Evolutionary conservation across 805 yeast genomes (phyloP).

Genomic region (Ogataea methanolica): DNA sequence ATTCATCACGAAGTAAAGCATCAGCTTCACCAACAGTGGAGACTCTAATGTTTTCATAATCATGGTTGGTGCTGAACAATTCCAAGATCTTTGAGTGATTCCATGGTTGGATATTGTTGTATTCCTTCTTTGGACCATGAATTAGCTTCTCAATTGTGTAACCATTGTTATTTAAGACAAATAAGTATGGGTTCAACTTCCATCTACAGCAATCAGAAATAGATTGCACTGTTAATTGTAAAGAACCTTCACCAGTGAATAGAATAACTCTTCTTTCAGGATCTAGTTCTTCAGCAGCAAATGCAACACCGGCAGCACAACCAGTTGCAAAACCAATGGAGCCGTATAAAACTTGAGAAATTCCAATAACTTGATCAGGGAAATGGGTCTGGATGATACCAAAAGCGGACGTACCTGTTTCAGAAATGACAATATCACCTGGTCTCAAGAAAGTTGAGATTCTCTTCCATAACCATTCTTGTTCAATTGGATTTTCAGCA

Average conservation of each 20-base stretch:
- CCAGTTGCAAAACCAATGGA: constrained; percentile 63
- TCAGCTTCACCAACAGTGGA: constrained; percentile 53
- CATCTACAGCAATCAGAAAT: constrained; percentile 61
- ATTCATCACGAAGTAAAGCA: constrained; percentile 37
- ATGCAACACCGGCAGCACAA: constrained; percentile 56
- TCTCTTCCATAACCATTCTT: constrained; percentile 62
- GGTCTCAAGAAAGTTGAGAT: constrained; percentile 53
- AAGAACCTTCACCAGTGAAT: constrained; percentile 65
- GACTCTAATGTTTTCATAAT: constrained; percentile 48
- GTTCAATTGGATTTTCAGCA: constrained; percentile 32
- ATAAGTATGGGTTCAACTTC: constrained; percentile 56
- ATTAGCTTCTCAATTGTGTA: constrained; percentile 64
- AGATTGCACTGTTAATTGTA: constrained; percentile 66
- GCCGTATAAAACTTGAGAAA: constrained; percentile 64
- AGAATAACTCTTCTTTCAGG: constrained; percentile 54
- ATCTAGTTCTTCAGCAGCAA: constrained; percentile 58
- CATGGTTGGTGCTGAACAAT: constrained; percentile 47
- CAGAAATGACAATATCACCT: constrained; percentile 58
- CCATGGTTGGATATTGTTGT: constrained; percentile 62
- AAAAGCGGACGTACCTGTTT: constrained; percentile 65
- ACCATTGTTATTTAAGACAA: constrained; percentile 61
- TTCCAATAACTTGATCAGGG: constrained; percentile 57
- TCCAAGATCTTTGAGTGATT: constrained; percentile 49
- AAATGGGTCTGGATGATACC: constrained; percentile 59
- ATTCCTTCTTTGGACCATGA: constrained; percentile 55